phyloP scores from a whole-genome alignment of 371 early-diverging fungal species.

The Nematocida ausubeli region DNA sequence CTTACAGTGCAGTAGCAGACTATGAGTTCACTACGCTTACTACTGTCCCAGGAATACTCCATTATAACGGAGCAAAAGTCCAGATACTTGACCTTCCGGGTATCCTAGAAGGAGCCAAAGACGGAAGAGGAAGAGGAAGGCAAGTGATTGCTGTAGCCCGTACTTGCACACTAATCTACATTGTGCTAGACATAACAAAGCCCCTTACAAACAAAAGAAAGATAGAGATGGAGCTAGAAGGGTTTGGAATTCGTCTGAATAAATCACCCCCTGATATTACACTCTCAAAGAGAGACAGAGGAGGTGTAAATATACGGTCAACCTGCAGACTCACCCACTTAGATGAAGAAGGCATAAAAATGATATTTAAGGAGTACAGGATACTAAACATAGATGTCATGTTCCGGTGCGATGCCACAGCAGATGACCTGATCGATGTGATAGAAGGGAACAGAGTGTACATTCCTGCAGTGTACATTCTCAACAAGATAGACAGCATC shows the following conservation, averaged over 20 bases:
- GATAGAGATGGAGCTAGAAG: constrained; percentile 91
- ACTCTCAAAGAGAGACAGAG: constrained; percentile 89
- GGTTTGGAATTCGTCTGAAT: constrained; percentile 93
- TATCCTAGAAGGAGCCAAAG: constrained; percentile 97
- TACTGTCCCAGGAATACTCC: constrained; percentile 81
- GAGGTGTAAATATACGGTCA: constrained; percentile 86
- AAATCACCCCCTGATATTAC: constrained; percentile 76
- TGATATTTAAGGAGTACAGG: constrained; percentile 88
- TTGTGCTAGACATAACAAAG: constrained; percentile 96
- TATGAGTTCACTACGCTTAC: constrained; percentile 98
- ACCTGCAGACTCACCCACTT: constrained; percentile 71
- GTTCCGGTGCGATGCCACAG: constrained; percentile 76
- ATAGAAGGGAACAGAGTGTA: constrained; percentile 90
- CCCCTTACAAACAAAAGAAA: constrained; percentile 77
- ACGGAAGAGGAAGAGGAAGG: constrained; percentile 96
- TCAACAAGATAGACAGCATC: constrained; percentile 96
- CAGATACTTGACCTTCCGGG: constrained; percentile 83
- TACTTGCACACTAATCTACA: constrained; percentile 84
- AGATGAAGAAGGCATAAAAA: constrained; percentile 80
- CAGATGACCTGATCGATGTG: constrained; percentile 96
- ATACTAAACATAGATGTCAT: constrained; percentile 96
- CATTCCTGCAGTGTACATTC: constrained; percentile 84
- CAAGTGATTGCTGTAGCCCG: constrained; percentile 87
- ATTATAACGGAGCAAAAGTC: constrained; percentile 91
- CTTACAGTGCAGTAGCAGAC: constrained; percentile 80